phyloP scores from a whole-genome alignment of 805 yeast genomes.

The Wickerhamomyces mucosus region DNA sequence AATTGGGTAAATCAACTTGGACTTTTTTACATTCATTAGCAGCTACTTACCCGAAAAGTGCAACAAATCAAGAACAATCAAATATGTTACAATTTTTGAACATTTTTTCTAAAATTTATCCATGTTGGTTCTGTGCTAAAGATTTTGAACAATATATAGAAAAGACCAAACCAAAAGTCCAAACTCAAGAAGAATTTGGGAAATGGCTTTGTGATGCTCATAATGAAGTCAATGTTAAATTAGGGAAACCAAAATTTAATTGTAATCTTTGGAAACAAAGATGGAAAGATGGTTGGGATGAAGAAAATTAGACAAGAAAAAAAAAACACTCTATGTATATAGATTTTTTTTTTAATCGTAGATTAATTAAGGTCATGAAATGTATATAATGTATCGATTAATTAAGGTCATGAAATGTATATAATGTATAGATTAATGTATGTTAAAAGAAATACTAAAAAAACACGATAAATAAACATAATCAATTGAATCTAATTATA shows the following conservation, averaged over 20 bases:
- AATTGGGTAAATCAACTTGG: conserved; percentile 85
- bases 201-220: conserved; percentile 94
- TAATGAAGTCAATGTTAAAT: conserved; percentile 78
- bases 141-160: conserved; percentile 64
- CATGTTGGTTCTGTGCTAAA: conserved; percentile 88
- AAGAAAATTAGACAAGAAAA: too few relatives aligned
- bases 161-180: conserved; percentile 44
- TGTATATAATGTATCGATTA: too few relatives aligned
- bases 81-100: conserved; percentile 65
- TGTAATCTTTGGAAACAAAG: conserved; percentile 87
- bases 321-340: too few relatives aligned
- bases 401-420: too few relatives aligned
- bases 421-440: too few relatives aligned
- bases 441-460: too few relatives aligned
- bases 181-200: conserved; percentile 70
- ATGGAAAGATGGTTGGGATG: conserved; percentile 93
- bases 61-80: conserved; percentile 49
- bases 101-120: conserved; percentile 73
- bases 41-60: conserved; percentile 73
- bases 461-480: too few relatives aligned
- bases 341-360: too few relatives aligned
- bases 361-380: too few relatives aligned
- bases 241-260: conserved; percentile 81
- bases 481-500: too few relatives aligned
- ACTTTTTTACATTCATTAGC: conserved; percentile 84